Percentiles rank a stretch among this genome's conserved stretches.
Conservation (phyloP, 2,329 filamentous ascomycete genomes). For the Penicillium sp. region DNA sequence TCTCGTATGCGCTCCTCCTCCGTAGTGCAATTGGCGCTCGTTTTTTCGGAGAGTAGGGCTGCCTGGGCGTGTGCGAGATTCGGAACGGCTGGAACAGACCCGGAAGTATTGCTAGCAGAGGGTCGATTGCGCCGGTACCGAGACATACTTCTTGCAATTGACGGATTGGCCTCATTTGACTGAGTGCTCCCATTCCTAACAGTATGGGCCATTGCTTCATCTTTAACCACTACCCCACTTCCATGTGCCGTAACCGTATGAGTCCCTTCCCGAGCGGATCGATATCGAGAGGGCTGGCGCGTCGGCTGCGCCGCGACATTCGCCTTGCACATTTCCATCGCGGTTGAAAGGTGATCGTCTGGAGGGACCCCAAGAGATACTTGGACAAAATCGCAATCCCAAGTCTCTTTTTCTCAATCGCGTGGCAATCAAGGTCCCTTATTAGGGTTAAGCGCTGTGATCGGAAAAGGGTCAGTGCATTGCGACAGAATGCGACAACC, state of each 20-base stretch:
- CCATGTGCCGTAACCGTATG: not conserved
- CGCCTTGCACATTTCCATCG: not conserved
- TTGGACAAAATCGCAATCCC: not conserved
- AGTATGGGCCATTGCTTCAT: not conserved
- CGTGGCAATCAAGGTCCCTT: not conserved
- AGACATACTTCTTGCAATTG: slow-evolving; percentile 36
- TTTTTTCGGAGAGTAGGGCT: not conserved
- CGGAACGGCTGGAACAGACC: slow-evolving; percentile 11
- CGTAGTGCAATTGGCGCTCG: not conserved
- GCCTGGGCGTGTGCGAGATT: slow-evolving; percentile 6
- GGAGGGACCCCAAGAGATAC: not conserved
- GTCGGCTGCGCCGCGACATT: not conserved
- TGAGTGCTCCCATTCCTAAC: not conserved
- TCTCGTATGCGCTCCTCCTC: slow-evolving; percentile 24
- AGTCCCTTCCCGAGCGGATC: not conserved
- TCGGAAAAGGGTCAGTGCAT: slow-evolving; percentile 1
- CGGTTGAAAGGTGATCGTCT: not conserved
- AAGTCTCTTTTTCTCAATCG: not conserved
- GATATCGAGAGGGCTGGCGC: slow-evolving; percentile 7
- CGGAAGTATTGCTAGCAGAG: slow-evolving; percentile 6
- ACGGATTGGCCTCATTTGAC: slow-evolving; percentile 19
- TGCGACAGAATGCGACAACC: not conserved
- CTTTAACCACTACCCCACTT: not conserved
- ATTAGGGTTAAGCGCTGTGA: not conserved
- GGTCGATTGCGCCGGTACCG: slow-evolving; percentile 34